phyloP scores from a whole-genome alignment of 2,329 filamentous ascomycete species.

The Echinosphaeria canescens region DNA sequence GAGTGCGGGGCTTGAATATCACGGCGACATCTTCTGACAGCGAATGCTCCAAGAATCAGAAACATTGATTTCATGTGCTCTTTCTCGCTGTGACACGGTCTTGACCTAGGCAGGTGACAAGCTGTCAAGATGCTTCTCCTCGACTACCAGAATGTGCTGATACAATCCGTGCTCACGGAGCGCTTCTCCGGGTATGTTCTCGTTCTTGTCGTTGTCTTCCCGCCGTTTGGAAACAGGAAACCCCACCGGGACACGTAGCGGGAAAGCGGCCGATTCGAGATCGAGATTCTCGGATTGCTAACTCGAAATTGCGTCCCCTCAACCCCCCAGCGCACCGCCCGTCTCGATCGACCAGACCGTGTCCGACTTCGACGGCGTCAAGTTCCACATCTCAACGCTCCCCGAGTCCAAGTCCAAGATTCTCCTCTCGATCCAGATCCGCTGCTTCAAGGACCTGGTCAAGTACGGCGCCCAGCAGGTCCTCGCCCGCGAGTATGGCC shows the following conservation, averaged over 20 bases:
- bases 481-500: slow-evolving; percentile 82
- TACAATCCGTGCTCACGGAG: slow-evolving; percentile 90
- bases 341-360: slow-evolving; percentile 92
- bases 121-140: slow-evolving; percentile 78
- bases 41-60: too few species aligned
- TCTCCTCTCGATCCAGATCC: slow-evolving; percentile 80
- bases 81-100: too few species aligned
- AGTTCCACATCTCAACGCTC: slow-evolving; percentile 92
- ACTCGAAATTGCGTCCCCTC: too few species aligned
- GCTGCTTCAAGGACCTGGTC: slow-evolving; percentile 84
- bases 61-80: too few species aligned
- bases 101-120: too few species aligned
- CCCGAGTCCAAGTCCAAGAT: slow-evolving; percentile 89
- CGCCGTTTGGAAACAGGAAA: slow-evolving; percentile 3
- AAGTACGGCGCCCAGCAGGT: slow-evolving; percentile 85
- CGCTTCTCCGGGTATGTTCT: slow-evolving; percentile 60
- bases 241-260: too few species aligned
- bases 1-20: too few species aligned
- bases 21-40: too few species aligned
- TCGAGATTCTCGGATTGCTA: not conserved
- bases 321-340: slow-evolving; percentile 57
- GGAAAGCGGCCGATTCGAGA: too few species aligned
- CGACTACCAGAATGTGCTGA: slow-evolving; percentile 97
- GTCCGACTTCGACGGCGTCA: slow-evolving; percentile 97
- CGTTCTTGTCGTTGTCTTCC: slow-evolving; percentile 2